Conservation (phyloP, 2,329 filamentous ascomycete species). For the Hypoxylon sp. region DNA sequence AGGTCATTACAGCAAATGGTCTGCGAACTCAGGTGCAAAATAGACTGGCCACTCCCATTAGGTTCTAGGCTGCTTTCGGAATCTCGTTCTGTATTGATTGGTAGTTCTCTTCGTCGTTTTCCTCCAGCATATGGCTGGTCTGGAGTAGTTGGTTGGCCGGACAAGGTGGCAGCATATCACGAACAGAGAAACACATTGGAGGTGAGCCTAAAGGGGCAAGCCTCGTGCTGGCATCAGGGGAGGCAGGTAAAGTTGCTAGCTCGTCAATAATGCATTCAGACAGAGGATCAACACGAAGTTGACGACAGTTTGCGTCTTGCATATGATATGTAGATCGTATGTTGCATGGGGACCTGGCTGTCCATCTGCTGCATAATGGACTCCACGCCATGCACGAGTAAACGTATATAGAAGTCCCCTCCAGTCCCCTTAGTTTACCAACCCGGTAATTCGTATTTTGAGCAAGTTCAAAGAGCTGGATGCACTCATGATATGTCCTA, state of each 20-base stretch:
- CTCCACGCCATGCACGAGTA: constrained; percentile 8
- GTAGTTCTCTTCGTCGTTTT: constrained; percentile 54
- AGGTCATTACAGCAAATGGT: constrained; percentile 47
- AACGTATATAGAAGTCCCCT: not conserved
- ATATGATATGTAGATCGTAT: constrained; percentile 50
- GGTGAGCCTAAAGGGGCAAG: constrained; percentile 42
- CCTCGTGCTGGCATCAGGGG: constrained; percentile 41
- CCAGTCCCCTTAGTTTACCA: not conserved
- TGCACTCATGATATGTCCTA: not conserved
- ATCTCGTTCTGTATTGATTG: constrained; percentile 55
- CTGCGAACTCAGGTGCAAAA: constrained; percentile 49
- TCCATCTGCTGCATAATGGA: constrained; percentile 15
- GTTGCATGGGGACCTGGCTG: constrained; percentile 42
- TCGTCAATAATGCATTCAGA: constrained; percentile 46
- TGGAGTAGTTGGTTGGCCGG: constrained; percentile 46
- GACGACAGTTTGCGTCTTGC: constrained; percentile 39
- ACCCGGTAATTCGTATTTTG: not conserved
- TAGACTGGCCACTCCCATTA: constrained; percentile 54
- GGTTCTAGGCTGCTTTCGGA: constrained; percentile 54
- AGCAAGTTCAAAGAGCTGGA: not conserved
- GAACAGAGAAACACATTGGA: constrained; percentile 45
- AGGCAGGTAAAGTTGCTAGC: constrained; percentile 45
- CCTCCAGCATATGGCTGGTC: constrained; percentile 48
- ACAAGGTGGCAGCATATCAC: constrained; percentile 44
- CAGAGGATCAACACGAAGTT: constrained; percentile 48